A percentile compares a stretch with the other conserved stretches of the same genome.
These are phyloP conservation scores for Hypomyces perniciosus DNA, from an alignment of 2,329 filamentous ascomycete genomes.

Conservation along the genomic window DNA sequence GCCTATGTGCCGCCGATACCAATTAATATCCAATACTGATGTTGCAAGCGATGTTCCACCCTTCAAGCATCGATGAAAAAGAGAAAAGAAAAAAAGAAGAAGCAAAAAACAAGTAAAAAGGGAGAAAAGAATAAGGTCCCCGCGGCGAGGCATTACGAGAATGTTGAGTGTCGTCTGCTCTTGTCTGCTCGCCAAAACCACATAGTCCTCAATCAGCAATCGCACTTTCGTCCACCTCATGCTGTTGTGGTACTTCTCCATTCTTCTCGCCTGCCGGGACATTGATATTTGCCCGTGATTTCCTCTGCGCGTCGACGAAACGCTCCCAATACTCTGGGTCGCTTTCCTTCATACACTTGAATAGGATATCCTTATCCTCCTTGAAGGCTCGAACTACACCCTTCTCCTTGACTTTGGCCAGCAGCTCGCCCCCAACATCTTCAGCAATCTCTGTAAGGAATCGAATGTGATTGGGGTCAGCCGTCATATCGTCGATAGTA, in stretches of 20 bases:
- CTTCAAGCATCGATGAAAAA: not conserved
- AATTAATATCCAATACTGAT: conserved; percentile 2
- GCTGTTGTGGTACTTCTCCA: conserved; percentile 12
- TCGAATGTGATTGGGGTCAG: conserved; percentile 44
- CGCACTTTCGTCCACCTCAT: conserved; percentile 33
- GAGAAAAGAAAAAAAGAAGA: not conserved
- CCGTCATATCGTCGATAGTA: conserved; percentile 42
- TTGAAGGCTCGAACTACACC: conserved; percentile 58
- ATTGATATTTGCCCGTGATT: conserved; percentile 49
- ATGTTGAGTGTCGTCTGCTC: no score
- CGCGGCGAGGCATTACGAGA: no score
- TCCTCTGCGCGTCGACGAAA: conserved; percentile 57
- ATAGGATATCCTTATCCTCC: conserved; percentile 47
- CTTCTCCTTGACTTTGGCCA: conserved; percentile 49
- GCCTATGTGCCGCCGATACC: conserved; percentile 8
- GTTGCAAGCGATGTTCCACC: not conserved
- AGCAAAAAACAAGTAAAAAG: not conserved
- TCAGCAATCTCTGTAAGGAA: conserved; percentile 58
- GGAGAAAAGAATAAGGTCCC: not conserved
- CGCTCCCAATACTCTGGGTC: conserved; percentile 62
- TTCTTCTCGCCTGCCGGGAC: conserved; percentile 22
- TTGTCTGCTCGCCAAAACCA: not conserved
- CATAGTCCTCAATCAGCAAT: conserved; percentile 31
- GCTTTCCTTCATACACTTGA: conserved; percentile 46
- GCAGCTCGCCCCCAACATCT: conserved; percentile 54